phyloP scores from a whole-genome alignment of 2,329 filamentous ascomycete species.

The Fusarium agapanthi region DNA sequence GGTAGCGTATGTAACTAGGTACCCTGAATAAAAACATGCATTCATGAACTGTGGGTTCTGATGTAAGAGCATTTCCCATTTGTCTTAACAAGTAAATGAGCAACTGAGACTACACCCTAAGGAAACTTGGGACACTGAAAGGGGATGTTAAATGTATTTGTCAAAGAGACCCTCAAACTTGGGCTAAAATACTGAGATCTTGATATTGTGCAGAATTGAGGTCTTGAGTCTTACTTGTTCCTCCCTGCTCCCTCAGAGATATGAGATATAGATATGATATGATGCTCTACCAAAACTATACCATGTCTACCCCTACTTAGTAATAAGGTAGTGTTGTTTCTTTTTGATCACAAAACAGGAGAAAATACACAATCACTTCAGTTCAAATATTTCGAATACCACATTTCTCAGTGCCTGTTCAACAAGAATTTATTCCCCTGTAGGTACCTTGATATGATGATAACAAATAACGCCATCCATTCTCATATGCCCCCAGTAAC shows the following conservation, averaged over 20 bases:
- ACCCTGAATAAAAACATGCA: background rate
- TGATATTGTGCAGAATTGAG: background rate
- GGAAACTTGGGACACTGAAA: background rate
- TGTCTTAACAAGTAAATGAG: background rate
- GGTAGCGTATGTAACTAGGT: background rate
- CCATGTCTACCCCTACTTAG: background rate
- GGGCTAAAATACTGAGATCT: background rate
- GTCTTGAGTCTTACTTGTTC: rapidly evolving
- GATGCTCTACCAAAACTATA: background rate
- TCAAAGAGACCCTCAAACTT: background rate
- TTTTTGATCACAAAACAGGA: no score
- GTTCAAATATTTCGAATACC: background rate
- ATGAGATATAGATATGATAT: no score
- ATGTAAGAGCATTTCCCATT: background rate
- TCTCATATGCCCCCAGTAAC: background rate
- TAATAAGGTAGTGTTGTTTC: background rate
- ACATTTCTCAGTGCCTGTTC: background rate
- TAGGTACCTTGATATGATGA: rapidly evolving
- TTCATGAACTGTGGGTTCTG: background rate
- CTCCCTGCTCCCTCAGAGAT: no score
- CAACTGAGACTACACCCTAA: no score
- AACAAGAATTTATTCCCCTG: no score
- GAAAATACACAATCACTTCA: background rate
- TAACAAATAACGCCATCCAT: no score
- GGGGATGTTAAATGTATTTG: background rate